phyloP scores from a whole-genome alignment of 2,329 filamentous ascomycete genomes.

The Monosporascus ibericus region DNA sequence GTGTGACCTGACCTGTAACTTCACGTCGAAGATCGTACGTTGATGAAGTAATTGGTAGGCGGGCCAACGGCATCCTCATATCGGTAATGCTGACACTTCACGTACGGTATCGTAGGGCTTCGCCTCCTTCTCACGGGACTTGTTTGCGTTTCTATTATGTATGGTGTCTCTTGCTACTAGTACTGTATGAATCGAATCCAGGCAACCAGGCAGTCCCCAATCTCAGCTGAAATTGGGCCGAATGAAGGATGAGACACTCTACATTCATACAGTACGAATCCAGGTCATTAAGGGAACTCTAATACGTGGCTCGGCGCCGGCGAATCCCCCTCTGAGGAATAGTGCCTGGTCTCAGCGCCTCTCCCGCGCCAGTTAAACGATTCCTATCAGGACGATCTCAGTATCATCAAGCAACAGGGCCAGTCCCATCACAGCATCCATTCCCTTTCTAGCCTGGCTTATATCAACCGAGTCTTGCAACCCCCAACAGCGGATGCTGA shows the following conservation, averaged over 20 bases:
- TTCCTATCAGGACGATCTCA: neutral
- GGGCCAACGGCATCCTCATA: neutral
- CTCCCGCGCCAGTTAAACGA: neutral
- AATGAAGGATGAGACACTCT: neutral
- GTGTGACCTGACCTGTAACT: neutral
- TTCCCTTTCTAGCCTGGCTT: neutral
- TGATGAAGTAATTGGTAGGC: neutral
- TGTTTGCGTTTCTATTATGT: neutral
- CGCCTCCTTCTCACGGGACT: neutral
- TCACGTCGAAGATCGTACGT: no score
- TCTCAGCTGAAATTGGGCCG: neutral
- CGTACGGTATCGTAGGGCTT: neutral
- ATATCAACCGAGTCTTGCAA: neutral
- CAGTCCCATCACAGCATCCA: neutral
- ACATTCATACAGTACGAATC: neutral
- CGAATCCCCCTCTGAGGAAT: neutral
- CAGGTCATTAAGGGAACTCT: neutral
- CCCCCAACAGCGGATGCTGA: neutral
- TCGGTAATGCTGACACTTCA: neutral
- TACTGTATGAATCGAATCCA: neutral
- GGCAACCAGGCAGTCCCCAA: neutral
- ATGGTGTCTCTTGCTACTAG: neutral
- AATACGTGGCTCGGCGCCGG: neutral
- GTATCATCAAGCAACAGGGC: neutral
- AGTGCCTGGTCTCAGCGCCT: neutral